Percentiles rank a stretch among this genome's conserved stretches.
phyloP scores from a whole-genome alignment of 2,329 filamentous ascomycete species.

The Diaporthe aspalathi region DNA sequence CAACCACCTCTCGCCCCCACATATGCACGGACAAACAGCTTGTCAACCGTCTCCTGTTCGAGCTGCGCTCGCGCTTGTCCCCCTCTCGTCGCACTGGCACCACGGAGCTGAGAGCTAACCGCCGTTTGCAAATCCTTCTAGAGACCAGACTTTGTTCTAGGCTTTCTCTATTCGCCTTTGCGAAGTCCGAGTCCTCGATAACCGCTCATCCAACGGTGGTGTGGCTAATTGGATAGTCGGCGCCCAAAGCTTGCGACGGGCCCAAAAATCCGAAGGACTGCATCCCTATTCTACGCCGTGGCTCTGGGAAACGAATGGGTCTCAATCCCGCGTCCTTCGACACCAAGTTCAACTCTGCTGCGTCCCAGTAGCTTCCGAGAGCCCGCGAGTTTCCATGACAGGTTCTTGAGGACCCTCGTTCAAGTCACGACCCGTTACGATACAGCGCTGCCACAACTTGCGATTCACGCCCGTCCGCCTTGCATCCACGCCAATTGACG shows the following conservation, averaged over 20 bases:
- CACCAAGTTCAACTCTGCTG: slow-evolving; percentile 22
- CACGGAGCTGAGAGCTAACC: slow-evolving; percentile 30
- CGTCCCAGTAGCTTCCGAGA: background rate
- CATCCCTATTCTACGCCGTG: slow-evolving; percentile 19
- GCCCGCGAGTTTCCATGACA: slow-evolving; percentile 23
- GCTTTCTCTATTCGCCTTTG: slow-evolving; percentile 27
- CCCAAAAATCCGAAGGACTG: slow-evolving; percentile 25
- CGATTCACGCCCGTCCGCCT: background rate
- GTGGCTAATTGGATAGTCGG: slow-evolving; percentile 25
- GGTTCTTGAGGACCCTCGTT: slow-evolving; percentile 27
- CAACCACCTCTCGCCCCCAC: slow-evolving; percentile 31
- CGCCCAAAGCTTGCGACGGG: slow-evolving; percentile 29
- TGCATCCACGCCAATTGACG: slow-evolving; percentile 23
- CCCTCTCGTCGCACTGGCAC: slow-evolving; percentile 25
- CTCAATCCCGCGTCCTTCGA: background rate
- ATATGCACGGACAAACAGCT: slow-evolving; percentile 37
- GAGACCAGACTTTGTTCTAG: slow-evolving; percentile 29
- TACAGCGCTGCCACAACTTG: slow-evolving; percentile 12
- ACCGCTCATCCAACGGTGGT: slow-evolving; percentile 26
- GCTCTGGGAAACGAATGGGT: background rate
- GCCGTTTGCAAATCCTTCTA: slow-evolving; percentile 24
- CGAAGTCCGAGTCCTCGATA: slow-evolving; percentile 16
- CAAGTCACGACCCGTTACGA: slow-evolving; percentile 34
- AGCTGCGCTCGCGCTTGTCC: slow-evolving; percentile 28
- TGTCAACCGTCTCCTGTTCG: slow-evolving; percentile 29